phyloP scores from a whole-genome alignment of 2,329 filamentous ascomycete genomes.

The Penicillium janthinellum region DNA sequence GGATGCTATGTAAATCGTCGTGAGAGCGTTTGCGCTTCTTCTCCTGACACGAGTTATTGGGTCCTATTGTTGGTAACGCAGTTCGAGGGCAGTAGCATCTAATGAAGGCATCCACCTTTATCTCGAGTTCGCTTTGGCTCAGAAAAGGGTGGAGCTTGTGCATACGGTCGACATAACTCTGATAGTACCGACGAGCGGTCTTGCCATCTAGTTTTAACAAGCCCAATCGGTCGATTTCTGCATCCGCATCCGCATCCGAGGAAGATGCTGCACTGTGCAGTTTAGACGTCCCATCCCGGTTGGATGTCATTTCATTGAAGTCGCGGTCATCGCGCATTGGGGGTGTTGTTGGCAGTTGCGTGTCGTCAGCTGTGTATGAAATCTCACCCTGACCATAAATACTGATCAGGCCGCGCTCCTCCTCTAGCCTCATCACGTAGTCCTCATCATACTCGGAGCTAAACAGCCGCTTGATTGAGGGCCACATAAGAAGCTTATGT shows the following conservation, averaged over 20 bases:
- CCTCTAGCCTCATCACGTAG: slow-evolving; percentile 76
- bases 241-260: slow-evolving; percentile 36
- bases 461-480: slow-evolving; percentile 67
- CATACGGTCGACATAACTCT: slow-evolving; percentile 61
- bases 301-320: slow-evolving; percentile 5
- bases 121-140: slow-evolving; percentile 54
- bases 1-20: slow-evolving; percentile 30
- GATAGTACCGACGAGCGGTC: slow-evolving; percentile 54
- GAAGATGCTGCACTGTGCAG: slow-evolving; percentile 4
- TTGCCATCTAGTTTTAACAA: slow-evolving; percentile 56
- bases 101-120: slow-evolving; percentile 56
- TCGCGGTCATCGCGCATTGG: slow-evolving; percentile 1
- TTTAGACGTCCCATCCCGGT: slow-evolving; percentile 5
- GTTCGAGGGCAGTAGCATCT: slow-evolving; percentile 46
- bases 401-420: slow-evolving; percentile 71
- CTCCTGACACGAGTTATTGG: slow-evolving; percentile 21
- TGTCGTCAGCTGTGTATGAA: slow-evolving; percentile 58
- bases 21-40: slow-evolving; percentile 44
- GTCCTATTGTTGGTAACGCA: slow-evolving; percentile 5
- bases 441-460: slow-evolving; percentile 59
- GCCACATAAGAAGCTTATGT: slow-evolving; percentile 75
- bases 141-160: slow-evolving; percentile 67
- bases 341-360: slow-evolving; percentile 37
- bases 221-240: slow-evolving; percentile 54
- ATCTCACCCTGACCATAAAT: slow-evolving; percentile 81